Evolutionary conservation across 352 stramenopile genomes (phyloP).

Genomic region (Halophytophthora polymorphica): DNA sequence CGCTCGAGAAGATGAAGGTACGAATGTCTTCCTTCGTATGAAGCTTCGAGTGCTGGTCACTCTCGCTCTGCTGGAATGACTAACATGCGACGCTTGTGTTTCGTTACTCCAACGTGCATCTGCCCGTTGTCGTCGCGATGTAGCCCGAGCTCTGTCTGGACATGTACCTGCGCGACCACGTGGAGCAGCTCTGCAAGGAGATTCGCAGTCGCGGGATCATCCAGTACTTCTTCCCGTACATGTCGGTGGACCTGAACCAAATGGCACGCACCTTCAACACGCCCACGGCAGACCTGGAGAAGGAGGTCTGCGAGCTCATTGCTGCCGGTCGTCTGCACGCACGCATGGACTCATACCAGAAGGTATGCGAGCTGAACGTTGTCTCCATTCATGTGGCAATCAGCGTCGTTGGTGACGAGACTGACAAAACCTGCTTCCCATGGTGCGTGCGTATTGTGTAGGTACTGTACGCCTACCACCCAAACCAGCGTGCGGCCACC

Average conservation of each 20-base stretch:
- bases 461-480: conserved; percentile 79
- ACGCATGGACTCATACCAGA: conserved; percentile 87
- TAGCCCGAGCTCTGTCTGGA: conserved; percentile 76
- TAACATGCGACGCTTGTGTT: background rate
- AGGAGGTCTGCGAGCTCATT: conserved; percentile 80
- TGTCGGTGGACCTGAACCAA: conserved; percentile 81
- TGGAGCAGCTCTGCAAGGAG: conserved; percentile 70
- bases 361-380: conserved; percentile 30
- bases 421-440: too few species aligned
- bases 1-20: conserved; percentile 76
- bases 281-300: conserved; percentile 54
- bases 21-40: background rate
- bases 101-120: background rate
- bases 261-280: conserved; percentile 88
- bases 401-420: background rate
- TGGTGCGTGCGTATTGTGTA: conserved; percentile 15
- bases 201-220: conserved; percentile 85
- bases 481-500: conserved; percentile 71
- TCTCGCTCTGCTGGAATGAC: background rate
- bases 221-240: conserved; percentile 88
- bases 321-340: conserved; percentile 64
- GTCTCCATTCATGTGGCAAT: background rate
- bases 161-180: conserved; percentile 73
- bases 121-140: background rate
- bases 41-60: background rate